Conservation (phyloP, 208 protist species). For the Leishmania gerbilli region DNA sequence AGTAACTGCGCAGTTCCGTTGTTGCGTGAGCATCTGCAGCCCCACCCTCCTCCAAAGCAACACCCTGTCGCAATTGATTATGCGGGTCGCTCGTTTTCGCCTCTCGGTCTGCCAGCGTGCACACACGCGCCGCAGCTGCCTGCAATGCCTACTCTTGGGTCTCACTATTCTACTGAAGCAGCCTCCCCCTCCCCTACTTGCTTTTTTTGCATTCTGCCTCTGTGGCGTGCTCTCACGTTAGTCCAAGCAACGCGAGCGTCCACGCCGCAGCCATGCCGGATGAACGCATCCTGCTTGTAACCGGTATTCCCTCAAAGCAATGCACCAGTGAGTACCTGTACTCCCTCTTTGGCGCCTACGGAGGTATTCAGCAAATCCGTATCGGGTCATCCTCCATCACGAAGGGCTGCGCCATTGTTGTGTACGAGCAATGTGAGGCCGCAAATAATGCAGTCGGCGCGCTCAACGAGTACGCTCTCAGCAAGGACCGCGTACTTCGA, state of each 20-base stretch:
- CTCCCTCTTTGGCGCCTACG: slow-evolving; percentile 84
- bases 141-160: not conserved
- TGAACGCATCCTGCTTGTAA: slow-evolving; percentile 83
- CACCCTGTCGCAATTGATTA: not conserved
- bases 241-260: not conserved
- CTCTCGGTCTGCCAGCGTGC: not conserved
- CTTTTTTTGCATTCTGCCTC: not conserved
- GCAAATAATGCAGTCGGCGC: slow-evolving; percentile 59
- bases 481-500: slow-evolving; percentile 66
- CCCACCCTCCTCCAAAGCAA: not conserved
- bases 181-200: not conserved
- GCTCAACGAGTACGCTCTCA: slow-evolving; percentile 74
- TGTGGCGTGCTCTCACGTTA: not conserved
- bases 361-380: slow-evolving; percentile 81
- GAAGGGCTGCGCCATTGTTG: slow-evolving; percentile 83
- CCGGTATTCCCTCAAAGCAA: slow-evolving; percentile 77
- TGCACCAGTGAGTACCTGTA: slow-evolving; percentile 79
- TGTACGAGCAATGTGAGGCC: slow-evolving; percentile 88
- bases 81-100: not conserved
- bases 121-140: not conserved
- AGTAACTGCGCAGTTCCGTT: not conserved
- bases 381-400: slow-evolving; percentile 65
- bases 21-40: not conserved
- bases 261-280: slow-evolving; percentile 53
- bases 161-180: slow-evolving; percentile 10